A percentile compares a stretch with the other conserved stretches of the same genome.
Conservation (phyloP, 345 rosid species). For the Camelina laxa region DNA sequence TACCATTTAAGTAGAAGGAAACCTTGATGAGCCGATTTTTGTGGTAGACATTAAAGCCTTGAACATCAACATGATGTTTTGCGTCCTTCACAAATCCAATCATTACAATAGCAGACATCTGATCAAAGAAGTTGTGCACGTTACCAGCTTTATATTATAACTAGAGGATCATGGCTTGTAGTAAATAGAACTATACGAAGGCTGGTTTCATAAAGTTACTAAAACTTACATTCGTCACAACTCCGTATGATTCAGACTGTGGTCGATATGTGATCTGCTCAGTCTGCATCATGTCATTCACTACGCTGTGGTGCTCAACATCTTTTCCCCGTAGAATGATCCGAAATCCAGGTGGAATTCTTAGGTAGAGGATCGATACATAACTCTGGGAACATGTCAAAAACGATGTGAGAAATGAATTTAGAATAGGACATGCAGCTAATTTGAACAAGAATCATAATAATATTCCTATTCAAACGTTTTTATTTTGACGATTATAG, state of each 20-base stretch:
- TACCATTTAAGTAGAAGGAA: constrained; percentile 23
- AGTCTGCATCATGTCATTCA: constrained; percentile 95
- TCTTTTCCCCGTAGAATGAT: constrained; percentile 90
- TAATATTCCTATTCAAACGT: not conserved
- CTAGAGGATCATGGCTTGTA: constrained; percentile 12
- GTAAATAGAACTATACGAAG: not conserved
- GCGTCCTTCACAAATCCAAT: constrained; percentile 98
- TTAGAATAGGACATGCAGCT: constrained; percentile 2
- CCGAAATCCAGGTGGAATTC: constrained; percentile 84
- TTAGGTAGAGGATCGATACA: constrained; percentile 89
- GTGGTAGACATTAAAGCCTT: constrained; percentile 94
- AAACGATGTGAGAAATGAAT: constrained; percentile 13
- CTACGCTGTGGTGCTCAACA: constrained; percentile 92
- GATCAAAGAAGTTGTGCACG: constrained; percentile 35
- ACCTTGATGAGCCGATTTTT: constrained; percentile 97
- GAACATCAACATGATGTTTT: constrained; percentile 82
- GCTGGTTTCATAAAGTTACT: not conserved
- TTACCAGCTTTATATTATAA: constrained; percentile 33
- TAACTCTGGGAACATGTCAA: constrained; percentile 62
- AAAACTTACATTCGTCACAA: constrained; percentile 48
- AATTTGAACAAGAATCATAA: constrained; percentile 6
- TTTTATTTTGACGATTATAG: not conserved
- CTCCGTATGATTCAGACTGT: constrained; percentile 39
- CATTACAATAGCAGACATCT: constrained; percentile 79
- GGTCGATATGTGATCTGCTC: constrained; percentile 84